Base-by-base conservation (phyloP, 1,139 yeast species). In the Suhomyces anneliseae region DNA sequence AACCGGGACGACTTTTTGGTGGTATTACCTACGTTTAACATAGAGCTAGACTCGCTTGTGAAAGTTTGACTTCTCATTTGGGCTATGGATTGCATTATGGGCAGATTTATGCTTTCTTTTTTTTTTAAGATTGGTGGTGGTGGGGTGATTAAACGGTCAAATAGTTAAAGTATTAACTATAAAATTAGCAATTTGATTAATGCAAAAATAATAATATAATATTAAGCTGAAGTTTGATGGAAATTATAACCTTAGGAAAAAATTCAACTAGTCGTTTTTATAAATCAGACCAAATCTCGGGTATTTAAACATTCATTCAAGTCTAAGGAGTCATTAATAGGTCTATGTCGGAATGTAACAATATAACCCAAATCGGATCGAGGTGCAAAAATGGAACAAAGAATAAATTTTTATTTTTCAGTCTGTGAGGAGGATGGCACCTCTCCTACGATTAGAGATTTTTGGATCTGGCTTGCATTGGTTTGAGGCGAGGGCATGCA, bases 71-170 rank as follows among this genome's bases (percentile, higher is more conserved):
- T 48, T 47, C 56, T 52, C 44, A 51, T 42, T 44, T 50, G 54
- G 49, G 56, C 54, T 15, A 50, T 42, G 11, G 53, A 46, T 46
- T 53, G 56, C 56, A 53, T 53, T 15, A 31, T 48, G 42, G 45
- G 47, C 39, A 38, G 39, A 29, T 34, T 27, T 35, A 32, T 27
- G 24, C 7, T 11, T 29, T 29, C 9, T 29, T 29, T 29, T 29
- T 29, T 29, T 29, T 9, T 19, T 19, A 6, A 6, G 24, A 4
- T 34, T 31, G 43, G 11, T 14, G 43, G 11, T 14, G 31, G 26
- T 44, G 36, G 46, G 29, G 40, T 36, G 43, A 33, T 36, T 37
- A 7, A 12, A 10, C 14, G 14, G 34, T 39, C 10, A 10, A n/a
- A 36, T n/a, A 15, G 11, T 32, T 4, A 32, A 33, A 24, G 19